Percentiles rank a stretch among this genome's conserved stretches.
These are phyloP conservation scores for Dalechampia spathulata DNA, from an alignment of 441 rosid genomes.

Conservation along the genomic window DNA sequence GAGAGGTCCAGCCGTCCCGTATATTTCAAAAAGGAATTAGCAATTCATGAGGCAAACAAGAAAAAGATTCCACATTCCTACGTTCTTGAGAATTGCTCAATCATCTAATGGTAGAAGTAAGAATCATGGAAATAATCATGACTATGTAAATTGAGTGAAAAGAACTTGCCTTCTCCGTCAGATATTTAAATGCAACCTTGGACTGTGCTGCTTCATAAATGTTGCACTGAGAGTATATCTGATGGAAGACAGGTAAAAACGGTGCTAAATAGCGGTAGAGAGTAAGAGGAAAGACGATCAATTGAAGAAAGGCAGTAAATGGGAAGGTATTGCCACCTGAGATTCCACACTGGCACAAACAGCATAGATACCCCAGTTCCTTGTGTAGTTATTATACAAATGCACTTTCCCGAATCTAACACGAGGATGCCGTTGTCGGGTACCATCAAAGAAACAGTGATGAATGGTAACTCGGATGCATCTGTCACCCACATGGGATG, in stretches of 20 bases:
- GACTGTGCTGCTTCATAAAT: constrained; percentile 91
- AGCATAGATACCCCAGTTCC: constrained; percentile 87
- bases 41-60: too few relatives aligned
- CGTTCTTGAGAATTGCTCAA: too few relatives aligned
- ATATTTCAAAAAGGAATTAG: too few relatives aligned
- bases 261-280: background rate
- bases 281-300: background rate
- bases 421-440: constrained; percentile 91
- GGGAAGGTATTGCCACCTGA: constrained; percentile 44
- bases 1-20: too few relatives aligned
- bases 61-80: too few relatives aligned
- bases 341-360: constrained; percentile 91
- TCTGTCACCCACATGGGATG: constrained; percentile 66
- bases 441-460: constrained; percentile 91
- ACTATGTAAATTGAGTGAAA: too few relatives aligned
- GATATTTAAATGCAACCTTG: constrained; percentile 73
- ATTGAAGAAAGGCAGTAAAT: background rate
- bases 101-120: too few relatives aligned
- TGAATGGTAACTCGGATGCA: constrained; percentile 83
- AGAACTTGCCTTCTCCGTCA: constrained; percentile 59
- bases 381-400: constrained; percentile 77
- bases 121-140: too few relatives aligned
- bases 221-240: constrained; percentile 90
- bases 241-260: constrained; percentile 6
- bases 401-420: constrained; percentile 81